Percentiles rank a stretch among this genome's conserved stretches.
These are phyloP conservation scores for Dillenia suffruticosa DNA, from an alignment of 164 flowering plant species.

Conservation along the genomic window DNA sequence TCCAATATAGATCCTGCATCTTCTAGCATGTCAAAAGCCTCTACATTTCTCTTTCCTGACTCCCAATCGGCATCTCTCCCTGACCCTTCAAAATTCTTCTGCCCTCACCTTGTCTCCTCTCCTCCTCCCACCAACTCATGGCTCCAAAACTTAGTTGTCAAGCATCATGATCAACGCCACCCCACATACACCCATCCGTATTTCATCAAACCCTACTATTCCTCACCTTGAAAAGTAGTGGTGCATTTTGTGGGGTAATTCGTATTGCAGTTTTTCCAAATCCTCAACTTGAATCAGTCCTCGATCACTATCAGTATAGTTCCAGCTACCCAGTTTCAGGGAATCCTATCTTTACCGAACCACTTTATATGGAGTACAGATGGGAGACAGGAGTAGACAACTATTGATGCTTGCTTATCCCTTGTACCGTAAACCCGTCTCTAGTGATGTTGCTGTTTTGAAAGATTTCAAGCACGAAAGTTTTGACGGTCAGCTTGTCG, in stretches of 20 bases:
- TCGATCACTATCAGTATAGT: conserved; percentile 49
- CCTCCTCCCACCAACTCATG: too few species aligned
- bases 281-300: conserved; percentile 21
- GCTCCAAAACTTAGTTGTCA: too few species aligned
- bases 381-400: conserved; percentile 60
- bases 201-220: too few species aligned
- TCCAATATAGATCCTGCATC: too few species aligned
- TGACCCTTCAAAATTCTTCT: too few species aligned
- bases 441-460: conserved; percentile 7
- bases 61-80: too few species aligned
- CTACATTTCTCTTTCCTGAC: too few species aligned
- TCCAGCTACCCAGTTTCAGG: conserved; percentile 57
- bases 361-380: conserved; percentile 48
- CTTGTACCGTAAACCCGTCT: conserved; percentile 9
- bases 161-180: too few species aligned
- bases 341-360: conserved; percentile 34
- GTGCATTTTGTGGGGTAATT: conserved; percentile 41
- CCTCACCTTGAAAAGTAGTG: background rate
- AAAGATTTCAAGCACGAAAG: background rate
- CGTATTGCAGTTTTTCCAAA: conserved; percentile 48
- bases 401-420: conserved; percentile 4
- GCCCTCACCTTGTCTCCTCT: too few species aligned
- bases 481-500: background rate
- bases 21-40: too few species aligned
- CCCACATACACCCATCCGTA: too few species aligned